Evolutionary conservation across 139 green algal species (phyloP).

Genomic region (Micromonas pusilla): DNA sequence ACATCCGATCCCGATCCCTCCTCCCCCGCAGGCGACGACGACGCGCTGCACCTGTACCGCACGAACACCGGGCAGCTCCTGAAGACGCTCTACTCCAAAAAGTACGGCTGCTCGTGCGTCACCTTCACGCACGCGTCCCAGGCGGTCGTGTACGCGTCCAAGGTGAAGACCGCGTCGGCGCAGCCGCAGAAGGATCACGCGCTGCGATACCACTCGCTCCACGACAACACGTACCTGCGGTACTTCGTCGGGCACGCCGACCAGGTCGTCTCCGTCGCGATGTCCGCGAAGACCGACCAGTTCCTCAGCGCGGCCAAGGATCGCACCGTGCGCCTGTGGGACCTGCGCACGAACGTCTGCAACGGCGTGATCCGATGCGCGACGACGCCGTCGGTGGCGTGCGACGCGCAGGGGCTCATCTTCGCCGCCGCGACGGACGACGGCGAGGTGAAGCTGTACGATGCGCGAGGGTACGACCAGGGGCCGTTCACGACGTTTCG

Average conservation of each 20-base stretch:
- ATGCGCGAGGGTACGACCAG: slow-evolving; percentile 61
- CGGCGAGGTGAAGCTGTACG: slow-evolving; percentile 61
- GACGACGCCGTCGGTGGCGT: slow-evolving; percentile 25
- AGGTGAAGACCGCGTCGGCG: slow-evolving; percentile 46
- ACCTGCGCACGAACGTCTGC: slow-evolving; percentile 67
- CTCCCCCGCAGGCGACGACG: slow-evolving; percentile 53
- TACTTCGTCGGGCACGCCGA: slow-evolving; percentile 78
- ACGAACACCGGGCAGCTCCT: slow-evolving; percentile 45
- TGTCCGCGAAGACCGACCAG: slow-evolving; percentile 72
- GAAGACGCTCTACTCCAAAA: slow-evolving; percentile 61
- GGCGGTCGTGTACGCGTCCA: slow-evolving; percentile 67
- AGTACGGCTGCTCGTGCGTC: slow-evolving; percentile 74
- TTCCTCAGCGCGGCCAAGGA: slow-evolving; percentile 67
- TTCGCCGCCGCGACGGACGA: slow-evolving; percentile 65
- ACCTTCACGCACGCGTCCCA: slow-evolving; percentile 67
- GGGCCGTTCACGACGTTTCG: slow-evolving; percentile 79
- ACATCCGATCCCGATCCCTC: neutral
- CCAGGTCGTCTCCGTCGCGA: slow-evolving; percentile 61
- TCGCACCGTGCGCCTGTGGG: slow-evolving; percentile 76
- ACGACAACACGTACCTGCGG: slow-evolving; percentile 71
- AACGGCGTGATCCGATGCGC: slow-evolving; percentile 43
- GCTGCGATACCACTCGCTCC: slow-evolving; percentile 73
- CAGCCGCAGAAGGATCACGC: slow-evolving; percentile 45
- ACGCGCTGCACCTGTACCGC: slow-evolving; percentile 76
- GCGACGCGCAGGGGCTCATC: slow-evolving; percentile 69